Percentiles rank a stretch among this genome's conserved stretches.
Evolutionary conservation across 305 asterid species (phyloP).

Genomic region (Fraxinus angustifolia): DNA sequence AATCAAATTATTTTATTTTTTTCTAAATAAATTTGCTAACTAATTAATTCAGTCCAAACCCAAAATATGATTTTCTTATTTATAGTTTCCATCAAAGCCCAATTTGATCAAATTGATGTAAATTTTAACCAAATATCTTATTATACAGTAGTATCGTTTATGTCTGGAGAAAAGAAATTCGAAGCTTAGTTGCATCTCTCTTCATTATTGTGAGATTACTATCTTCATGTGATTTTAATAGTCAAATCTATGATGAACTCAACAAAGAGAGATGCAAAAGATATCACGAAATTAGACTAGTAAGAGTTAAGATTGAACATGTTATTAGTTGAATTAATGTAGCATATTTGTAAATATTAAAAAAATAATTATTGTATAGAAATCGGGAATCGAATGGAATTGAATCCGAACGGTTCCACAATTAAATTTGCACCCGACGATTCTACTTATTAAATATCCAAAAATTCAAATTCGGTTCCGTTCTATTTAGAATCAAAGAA

Average conservation of each 20-base stretch:
- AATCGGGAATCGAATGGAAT: not conserved
- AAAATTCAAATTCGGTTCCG: not conserved
- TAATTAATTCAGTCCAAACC: not conserved
- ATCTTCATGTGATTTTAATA: no score
- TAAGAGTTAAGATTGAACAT: not conserved
- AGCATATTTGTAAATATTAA: no score
- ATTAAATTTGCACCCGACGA: not conserved
- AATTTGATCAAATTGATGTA: no score
- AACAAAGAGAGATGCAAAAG: no score
- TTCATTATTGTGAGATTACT: not conserved
- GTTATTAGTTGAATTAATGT: not conserved
- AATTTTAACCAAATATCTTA: not conserved
- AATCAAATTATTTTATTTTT: not conserved
- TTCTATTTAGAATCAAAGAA: not conserved
- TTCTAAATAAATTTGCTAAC: not conserved
- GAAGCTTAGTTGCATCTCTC: not conserved
- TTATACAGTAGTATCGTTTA: not conserved
- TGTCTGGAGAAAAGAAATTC: no score
- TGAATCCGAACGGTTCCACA: not conserved
- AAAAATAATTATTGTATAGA: not conserved
- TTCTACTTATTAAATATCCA: not conserved
- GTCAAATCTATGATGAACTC: not conserved
- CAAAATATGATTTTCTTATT: no score
- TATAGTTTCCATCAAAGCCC: not conserved
- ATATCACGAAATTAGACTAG: not conserved